phyloP scores from a whole-genome alignment of 73 alveolate species.

The Tetrahymena borealis region DNA sequence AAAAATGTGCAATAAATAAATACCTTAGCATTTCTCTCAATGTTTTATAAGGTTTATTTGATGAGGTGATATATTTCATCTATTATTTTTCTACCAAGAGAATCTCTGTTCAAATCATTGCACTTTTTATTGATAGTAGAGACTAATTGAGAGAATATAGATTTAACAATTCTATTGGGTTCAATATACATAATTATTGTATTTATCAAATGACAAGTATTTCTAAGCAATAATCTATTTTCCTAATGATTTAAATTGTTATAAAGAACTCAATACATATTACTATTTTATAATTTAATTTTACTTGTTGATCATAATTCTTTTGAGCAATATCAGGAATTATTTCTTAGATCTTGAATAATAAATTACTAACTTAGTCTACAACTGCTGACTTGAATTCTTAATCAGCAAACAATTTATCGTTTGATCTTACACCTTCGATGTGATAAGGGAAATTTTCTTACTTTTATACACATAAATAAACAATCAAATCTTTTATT shows the following conservation, averaged over 20 bases:
- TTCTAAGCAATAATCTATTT: slow-evolving; percentile 7
- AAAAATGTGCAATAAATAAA: background rate
- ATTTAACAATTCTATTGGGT: slow-evolving; percentile 1
- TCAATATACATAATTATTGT: slow-evolving; percentile 8
- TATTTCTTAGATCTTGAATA: slow-evolving; percentile 3
- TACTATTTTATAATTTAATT: background rate
- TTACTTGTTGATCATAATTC: slow-evolving; percentile 12
- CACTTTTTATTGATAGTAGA: slow-evolving; percentile 1
- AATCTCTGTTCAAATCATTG: slow-evolving; percentile 29
- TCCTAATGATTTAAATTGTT: background rate
- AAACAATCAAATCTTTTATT: slow-evolving; percentile 12
- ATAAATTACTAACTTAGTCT: slow-evolving; percentile 16
- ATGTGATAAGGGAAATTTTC: slow-evolving; percentile 41
- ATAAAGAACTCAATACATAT: background rate
- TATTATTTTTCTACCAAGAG: slow-evolving; percentile 6
- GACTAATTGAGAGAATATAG: background rate
- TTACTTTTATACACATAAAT: slow-evolving; percentile 14
- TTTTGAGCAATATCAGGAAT: background rate
- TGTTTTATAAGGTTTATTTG: background rate
- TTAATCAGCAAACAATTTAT: slow-evolving; percentile 17
- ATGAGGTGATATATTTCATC: background rate
- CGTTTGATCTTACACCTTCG: slow-evolving; percentile 36
- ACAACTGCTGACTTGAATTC: slow-evolving; percentile 13
- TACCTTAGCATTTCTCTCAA: background rate
- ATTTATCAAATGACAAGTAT: slow-evolving; percentile 10